A percentile compares a stretch with the other conserved stretches of the same genome.
Conservation (phyloP, 1,139 yeast genomes). For the Saccharomyces uvarum region DNA sequence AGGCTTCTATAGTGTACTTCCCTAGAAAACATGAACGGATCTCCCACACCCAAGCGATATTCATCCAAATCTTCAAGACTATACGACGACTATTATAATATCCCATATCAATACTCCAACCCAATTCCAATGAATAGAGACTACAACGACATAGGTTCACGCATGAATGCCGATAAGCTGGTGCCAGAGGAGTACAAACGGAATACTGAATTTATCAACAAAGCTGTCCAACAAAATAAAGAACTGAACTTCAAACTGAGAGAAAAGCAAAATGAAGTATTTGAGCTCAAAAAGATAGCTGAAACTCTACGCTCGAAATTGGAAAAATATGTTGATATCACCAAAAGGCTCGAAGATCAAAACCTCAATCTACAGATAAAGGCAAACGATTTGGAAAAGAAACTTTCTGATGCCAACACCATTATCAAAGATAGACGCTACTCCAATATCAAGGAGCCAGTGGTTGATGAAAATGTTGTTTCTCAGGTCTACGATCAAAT, state of each 20-base stretch:
- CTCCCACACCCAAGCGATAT: constrained; percentile 23
- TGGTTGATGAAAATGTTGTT: background rate
- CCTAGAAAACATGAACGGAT: constrained; percentile 12
- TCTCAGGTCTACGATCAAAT: background rate
- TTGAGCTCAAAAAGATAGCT: constrained; percentile 5
- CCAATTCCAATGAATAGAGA: background rate
- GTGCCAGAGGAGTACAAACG: constrained; percentile 9
- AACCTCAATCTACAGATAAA: constrained; percentile 1
- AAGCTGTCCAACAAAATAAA: constrained; percentile 4
- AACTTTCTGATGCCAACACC: background rate
- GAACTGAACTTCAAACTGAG: constrained; percentile 6
- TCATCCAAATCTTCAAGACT: constrained; percentile 11
- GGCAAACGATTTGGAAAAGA: constrained; percentile 7
- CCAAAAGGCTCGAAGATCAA: constrained; percentile 6
- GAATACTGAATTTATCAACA: constrained; percentile 4
- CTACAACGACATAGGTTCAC: background rate
- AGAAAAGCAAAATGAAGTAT: constrained; percentile 7
- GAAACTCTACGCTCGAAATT: constrained; percentile 8
- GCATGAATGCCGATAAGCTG: constrained; percentile 4
- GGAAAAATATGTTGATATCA: constrained; percentile 8
- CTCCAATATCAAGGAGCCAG: background rate
- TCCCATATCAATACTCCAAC: constrained; percentile 1
- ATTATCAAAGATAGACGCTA: background rate
- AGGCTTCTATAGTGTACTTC: background rate
- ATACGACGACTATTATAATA: background rate